Evolutionary conservation across 2,329 filamentous ascomycete species (phyloP).

Genomic region (Neobulgaria alba): DNA sequence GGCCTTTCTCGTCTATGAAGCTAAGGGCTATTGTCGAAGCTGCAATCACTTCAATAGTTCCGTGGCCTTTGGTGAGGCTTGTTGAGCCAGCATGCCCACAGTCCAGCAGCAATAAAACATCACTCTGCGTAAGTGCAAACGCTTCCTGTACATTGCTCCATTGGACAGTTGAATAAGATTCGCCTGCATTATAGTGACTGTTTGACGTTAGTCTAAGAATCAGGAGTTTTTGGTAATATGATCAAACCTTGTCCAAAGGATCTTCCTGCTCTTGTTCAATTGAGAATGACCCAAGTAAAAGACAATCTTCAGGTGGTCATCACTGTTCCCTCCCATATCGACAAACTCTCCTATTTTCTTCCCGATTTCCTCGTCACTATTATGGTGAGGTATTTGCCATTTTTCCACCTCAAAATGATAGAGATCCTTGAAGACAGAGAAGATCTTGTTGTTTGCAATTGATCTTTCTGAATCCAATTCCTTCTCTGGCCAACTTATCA

Average conservation of each 20-base stretch:
- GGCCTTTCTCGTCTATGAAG: not conserved
- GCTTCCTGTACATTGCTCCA: conserved; percentile 15
- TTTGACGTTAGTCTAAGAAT: not conserved
- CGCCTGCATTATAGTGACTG: not conserved
- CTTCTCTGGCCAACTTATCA: conserved; percentile 17
- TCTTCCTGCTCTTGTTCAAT: conserved; percentile 5
- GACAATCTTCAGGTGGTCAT: conserved; percentile 19
- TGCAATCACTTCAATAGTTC: conserved; percentile 18
- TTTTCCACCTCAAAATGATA: conserved; percentile 18
- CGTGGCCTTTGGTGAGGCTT: conserved; percentile 5
- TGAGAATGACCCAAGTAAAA: conserved; percentile 17
- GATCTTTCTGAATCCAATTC: conserved; percentile 7
- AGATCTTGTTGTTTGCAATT: conserved; percentile 11
- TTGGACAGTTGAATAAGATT: conserved; percentile 7
- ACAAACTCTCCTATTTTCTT: conserved; percentile 15
- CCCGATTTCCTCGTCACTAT: conserved; percentile 6
- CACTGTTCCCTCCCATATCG: conserved; percentile 8
- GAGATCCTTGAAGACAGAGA: conserved; percentile 13
- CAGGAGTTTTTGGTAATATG: not conserved
- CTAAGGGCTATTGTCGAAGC: conserved; percentile 1
- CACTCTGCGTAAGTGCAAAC: conserved; percentile 13
- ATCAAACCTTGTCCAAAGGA: conserved; percentile 16
- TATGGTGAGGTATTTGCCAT: conserved; percentile 16
- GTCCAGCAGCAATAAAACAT: conserved; percentile 16
- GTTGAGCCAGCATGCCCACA: conserved; percentile 10